Conservation (phyloP, 1,139 yeast genomes). For the Debaryomyces coudertii region DNA sequence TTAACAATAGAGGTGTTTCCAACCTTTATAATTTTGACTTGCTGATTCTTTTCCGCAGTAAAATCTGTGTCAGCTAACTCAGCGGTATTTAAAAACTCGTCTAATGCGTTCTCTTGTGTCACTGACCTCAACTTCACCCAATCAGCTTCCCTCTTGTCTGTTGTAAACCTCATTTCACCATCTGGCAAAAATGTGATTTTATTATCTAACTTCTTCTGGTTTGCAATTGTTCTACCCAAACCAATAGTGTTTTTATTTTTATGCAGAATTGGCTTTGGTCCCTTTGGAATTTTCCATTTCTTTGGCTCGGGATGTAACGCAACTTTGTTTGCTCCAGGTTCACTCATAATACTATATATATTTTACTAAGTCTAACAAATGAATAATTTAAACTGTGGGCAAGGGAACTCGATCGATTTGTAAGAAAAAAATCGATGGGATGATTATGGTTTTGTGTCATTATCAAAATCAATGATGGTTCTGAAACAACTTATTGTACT, state of each 20-base stretch:
- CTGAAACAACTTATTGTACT: background rate
- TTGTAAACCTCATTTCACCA: conserved; percentile 82
- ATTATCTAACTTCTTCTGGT: conserved; percentile 71
- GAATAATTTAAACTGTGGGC: background rate
- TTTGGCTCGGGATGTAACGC: conserved; percentile 52
- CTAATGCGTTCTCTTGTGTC: conserved; percentile 91
- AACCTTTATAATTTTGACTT: conserved; percentile 80
- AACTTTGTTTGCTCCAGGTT: conserved; percentile 36
- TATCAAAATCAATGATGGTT: background rate
- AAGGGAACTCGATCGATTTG: conserved; percentile 1
- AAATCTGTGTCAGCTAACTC: conserved; percentile 96
- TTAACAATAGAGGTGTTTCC: conserved; percentile 59
- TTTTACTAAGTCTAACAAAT: background rate
- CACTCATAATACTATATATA: conserved; percentile 18
- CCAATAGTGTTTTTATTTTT: conserved; percentile 85
- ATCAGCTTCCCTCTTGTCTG: conserved; percentile 79
- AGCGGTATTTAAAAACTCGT: conserved; percentile 93
- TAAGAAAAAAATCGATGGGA: conserved; percentile 8
- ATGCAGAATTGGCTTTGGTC: conserved; percentile 86
- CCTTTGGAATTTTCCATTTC: conserved; percentile 73
- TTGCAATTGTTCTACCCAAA: conserved; percentile 80
- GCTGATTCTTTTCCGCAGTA: conserved; percentile 84
- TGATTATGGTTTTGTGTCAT: background rate
- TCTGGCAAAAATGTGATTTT: conserved; percentile 74
- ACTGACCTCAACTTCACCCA: conserved; percentile 93